These are phyloP conservation scores for Cordyceps javanica DNA, from an alignment of 2,329 filamentous ascomycete genomes.

Conservation along the genomic window DNA sequence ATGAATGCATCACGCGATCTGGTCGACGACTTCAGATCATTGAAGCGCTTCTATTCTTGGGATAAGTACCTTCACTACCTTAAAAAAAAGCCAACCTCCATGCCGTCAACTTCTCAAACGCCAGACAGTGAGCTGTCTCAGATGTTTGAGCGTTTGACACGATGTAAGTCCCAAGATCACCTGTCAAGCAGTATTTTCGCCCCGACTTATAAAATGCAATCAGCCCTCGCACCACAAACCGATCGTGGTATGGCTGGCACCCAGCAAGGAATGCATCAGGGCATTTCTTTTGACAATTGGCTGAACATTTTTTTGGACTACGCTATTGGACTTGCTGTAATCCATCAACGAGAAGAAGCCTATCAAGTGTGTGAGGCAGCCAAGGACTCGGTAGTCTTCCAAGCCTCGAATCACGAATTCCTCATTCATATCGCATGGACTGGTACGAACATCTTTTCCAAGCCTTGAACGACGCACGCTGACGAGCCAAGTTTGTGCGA, in stretches of 20 bases:
- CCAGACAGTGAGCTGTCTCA: constrained; percentile 42
- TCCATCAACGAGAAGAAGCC: constrained; percentile 61
- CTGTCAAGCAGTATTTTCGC: not conserved
- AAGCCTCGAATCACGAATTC: constrained; percentile 61
- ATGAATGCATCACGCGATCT: constrained; percentile 54
- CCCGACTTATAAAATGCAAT: not conserved
- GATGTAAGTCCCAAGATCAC: constrained; percentile 35
- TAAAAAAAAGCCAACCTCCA: constrained; percentile 27
- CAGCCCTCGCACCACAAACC: constrained; percentile 28
- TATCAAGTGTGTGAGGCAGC: constrained; percentile 77
- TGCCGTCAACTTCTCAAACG: constrained; percentile 18
- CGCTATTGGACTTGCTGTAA: constrained; percentile 66
- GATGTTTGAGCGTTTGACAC: constrained; percentile 50
- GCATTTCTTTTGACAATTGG: constrained; percentile 79
- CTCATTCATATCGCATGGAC: constrained; percentile 74
- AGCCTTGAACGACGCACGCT: not conserved
- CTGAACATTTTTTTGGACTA: constrained; percentile 87
- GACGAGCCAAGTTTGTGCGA: constrained; percentile 60
- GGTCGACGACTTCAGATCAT: constrained; percentile 57
- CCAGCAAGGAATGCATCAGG: constrained; percentile 50
- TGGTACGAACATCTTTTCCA: constrained; percentile 37
- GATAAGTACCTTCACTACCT: constrained; percentile 58
- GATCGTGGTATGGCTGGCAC: constrained; percentile 16
- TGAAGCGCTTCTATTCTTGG: constrained; percentile 60
- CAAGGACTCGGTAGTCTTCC: constrained; percentile 76